Base-by-base conservation (phyloP, 78 protist genomes). In the slime mould (Dictyostelium discoideum) region DNA sequence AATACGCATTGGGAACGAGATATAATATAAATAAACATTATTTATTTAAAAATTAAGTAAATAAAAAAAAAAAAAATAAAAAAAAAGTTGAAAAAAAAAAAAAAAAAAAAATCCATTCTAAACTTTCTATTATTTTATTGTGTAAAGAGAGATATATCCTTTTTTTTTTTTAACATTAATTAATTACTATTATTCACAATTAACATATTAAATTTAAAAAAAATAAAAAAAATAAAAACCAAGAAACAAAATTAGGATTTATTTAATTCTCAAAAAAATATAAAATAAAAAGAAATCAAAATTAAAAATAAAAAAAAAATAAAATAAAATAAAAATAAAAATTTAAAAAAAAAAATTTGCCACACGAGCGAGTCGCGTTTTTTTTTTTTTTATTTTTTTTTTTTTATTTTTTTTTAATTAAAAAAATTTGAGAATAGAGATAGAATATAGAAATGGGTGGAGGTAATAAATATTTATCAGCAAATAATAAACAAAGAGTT, bases 401-500 rank as follows among this genome's bases (percentile, higher is more conserved):
- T 37, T 24, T 44, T 13, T 44, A 46, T 8, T 44, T 18, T 2
- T 44, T 80, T 50, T 82, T 57, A 24, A n/a, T 24, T 44, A 81
- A 54, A 50, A 50, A 26, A 42, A 46, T 18, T 14, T n/a, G 32
- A 14, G 20, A 6, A 29, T 13, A 54, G 5, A 54, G 16, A 29
- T 32, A 32, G 37, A 32, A 32, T 32, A 32, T 32, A 32, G 26
- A 57, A 74, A 74, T 74, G 81, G 87, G 87, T 13, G 87, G 87
- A 29, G 46, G 46, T 22, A 84, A 63, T 24, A 79, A 79, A 46
- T 44, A 39, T 44, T 74, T 50, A 86, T 74, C 65, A 42, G 84
- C 79, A 40, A 88, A 88, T 29, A 77, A 65, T 48, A 90, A 94
- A 90, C 87, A 94, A 67, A 90, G 94, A 85, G 48, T 76, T 44